Evolutionary conservation across 2,329 filamentous ascomycete genomes (phyloP).

Genomic region (Sphaerostilbella broomeana): DNA sequence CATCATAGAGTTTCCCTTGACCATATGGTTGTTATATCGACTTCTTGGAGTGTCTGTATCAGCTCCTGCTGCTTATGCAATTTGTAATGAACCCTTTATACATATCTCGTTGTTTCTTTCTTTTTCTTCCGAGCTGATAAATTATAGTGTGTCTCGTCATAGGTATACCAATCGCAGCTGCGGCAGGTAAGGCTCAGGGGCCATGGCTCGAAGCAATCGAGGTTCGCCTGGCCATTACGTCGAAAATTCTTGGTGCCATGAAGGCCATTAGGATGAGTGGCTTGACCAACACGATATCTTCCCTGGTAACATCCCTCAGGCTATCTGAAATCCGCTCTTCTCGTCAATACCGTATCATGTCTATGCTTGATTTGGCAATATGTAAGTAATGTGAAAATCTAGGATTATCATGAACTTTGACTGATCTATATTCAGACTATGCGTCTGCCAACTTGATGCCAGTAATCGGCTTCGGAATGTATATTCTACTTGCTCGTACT

Average conservation of each 20-base stretch:
- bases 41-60: constrained; percentile 18
- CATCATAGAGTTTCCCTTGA: constrained; percentile 28
- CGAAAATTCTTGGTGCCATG: constrained; percentile 24
- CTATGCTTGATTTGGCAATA: constrained; percentile 21
- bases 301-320: constrained; percentile 29
- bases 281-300: constrained; percentile 26
- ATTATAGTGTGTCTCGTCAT: no score
- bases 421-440: no score
- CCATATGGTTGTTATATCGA: constrained; percentile 28
- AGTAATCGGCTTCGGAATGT: no score
- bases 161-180: constrained; percentile 18
- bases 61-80: constrained; percentile 18
- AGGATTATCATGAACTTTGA: no score
- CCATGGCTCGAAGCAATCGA: constrained; percentile 24
- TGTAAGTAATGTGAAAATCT: no score
- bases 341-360: constrained; percentile 20
- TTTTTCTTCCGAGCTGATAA: constrained; percentile 7
- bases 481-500: no score
- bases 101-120: background rate
- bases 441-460: no score
- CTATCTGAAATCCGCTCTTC: constrained; percentile 29
- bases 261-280: constrained; percentile 39
- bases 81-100: constrained; percentile 11
- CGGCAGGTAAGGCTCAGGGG: constrained; percentile 18
- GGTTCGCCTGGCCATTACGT: constrained; percentile 19